Conservation (phyloP, 805 yeast genomes). For the Teunomyces gatunensis region DNA sequence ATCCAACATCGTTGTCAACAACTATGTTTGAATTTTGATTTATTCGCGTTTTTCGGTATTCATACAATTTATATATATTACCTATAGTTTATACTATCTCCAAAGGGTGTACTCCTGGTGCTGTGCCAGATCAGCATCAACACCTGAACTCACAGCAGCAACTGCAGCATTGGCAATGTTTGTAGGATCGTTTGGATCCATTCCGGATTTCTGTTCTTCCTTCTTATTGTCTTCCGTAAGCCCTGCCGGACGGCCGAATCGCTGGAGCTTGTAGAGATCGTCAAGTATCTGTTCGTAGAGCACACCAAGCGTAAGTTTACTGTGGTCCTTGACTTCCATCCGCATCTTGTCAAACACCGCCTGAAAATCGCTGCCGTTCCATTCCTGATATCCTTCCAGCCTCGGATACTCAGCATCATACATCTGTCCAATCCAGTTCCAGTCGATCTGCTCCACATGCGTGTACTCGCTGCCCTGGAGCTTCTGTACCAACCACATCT, state of each 20-base stretch:
- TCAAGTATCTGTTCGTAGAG: constrained; percentile 3
- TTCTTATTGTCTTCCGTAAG: not conserved
- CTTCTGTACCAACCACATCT: constrained; percentile 36
- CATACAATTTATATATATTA: not conserved
- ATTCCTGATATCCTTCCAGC: constrained; percentile 19
- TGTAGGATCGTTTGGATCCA: constrained; percentile 22
- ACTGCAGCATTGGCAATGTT: constrained; percentile 38
- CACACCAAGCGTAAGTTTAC: constrained; percentile 4
- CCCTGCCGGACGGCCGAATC: not conserved
- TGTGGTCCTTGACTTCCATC: constrained; percentile 45
- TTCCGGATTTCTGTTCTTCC: not conserved
- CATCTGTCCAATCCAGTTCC: constrained; percentile 27
- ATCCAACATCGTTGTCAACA: constrained; percentile 22
- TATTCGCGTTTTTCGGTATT: not conserved
- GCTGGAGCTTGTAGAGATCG: not conserved
- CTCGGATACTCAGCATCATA: constrained; percentile 13
- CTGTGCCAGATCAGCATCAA: constrained; percentile 24
- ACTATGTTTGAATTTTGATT: not conserved
- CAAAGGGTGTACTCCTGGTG: constrained; percentile 38
- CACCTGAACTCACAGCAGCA: constrained; percentile 33
- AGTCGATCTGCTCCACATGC: constrained; percentile 28
- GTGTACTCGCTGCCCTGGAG: constrained; percentile 25
- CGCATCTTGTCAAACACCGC: constrained; percentile 62
- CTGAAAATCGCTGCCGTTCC: constrained; percentile 63
- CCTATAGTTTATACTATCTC: no score